Percentiles rank a stretch among this genome's conserved stretches.
Conservation (phyloP, 345 rosid genomes). For the Pistacia vera region DNA sequence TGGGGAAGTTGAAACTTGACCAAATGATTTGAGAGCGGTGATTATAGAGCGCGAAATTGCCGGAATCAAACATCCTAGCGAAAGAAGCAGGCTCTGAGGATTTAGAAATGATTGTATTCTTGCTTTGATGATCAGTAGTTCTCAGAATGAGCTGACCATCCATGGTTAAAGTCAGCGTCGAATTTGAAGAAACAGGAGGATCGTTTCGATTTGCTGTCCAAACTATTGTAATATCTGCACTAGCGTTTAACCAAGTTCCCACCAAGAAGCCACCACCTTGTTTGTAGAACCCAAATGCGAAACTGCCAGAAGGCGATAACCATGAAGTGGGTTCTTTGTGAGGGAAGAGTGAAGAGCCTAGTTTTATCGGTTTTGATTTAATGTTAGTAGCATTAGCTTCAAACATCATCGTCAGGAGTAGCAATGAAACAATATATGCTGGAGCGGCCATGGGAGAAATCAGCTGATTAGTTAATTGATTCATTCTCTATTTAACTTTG, state of each 20-base stretch:
- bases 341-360: constrained; percentile 28
- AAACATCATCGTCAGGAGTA: not conserved
- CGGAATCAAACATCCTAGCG: constrained; percentile 36
- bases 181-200: not conserved
- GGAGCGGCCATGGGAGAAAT: not conserved
- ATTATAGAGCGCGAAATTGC: constrained; percentile 34
- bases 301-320: constrained; percentile 40
- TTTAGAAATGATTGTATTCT: not conserved
- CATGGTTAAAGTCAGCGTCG: not conserved
- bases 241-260: constrained; percentile 32
- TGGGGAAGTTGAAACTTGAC: constrained; percentile 32
- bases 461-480: not conserved
- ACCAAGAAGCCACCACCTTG: constrained; percentile 24
- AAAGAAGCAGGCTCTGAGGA: not conserved
- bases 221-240: not conserved
- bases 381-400: constrained; percentile 6
- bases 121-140: not conserved
- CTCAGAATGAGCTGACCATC: constrained; percentile 20
- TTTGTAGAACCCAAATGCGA: constrained; percentile 37
- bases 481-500: not conserved
- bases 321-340: constrained; percentile 12
- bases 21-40: constrained; percentile 6
- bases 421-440: not conserved
- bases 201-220: constrained; percentile 19
- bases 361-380: not conserved